Evolutionary conservation across 2,329 filamentous ascomycete genomes (phyloP), one percentile per base, ranked within the genome.

Genomic region (Bipolaris bicolor): DNA sequence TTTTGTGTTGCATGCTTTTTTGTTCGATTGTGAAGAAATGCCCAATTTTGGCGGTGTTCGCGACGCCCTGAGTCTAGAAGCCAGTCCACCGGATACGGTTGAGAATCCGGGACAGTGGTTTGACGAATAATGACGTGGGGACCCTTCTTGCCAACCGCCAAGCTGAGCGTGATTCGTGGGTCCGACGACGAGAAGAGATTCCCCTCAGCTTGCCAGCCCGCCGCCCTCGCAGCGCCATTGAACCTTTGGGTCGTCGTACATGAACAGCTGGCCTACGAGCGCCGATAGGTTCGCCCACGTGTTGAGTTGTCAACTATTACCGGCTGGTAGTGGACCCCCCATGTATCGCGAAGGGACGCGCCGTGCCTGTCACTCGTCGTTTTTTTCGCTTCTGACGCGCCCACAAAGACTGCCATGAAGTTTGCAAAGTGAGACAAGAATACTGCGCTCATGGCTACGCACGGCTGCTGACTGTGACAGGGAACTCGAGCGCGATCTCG

Each of bases 401-500:
- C 51, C 13, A 40, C 56, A 11, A 41, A 39, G 24, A 46, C 51
- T 52, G 52, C 22, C 33, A 87, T 87, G 84, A 87, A 87, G 76
- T 87, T 86, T 70, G 84, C 84, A 74, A 86, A 86, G 84, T 86
- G 73, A 50, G 22, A 51, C n/a, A n/a, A 11, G 16, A 18, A 55
- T 77, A 74, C 41, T 41, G 47, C 29, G 39, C 48, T 5, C 45
- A 57, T 57, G 44, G 36, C 46, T 10, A 13, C 26, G 18, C 10
- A 24, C 20, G 39, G 20, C 24, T 44, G 53, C 67, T 60, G 54
- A 68, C 61, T n/a, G 36, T 33, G 18, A 26, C 49, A 87, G 84
- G 73, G 91, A 96, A 79, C 84, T 97, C 62, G 91, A 97, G 73
- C 86, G 90, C 72, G 90, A 96, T 69, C 85, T 92, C 52, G 92